Conservation (phyloP, 23 red algal genomes). For the Gracilariopsis chorda region DNA sequence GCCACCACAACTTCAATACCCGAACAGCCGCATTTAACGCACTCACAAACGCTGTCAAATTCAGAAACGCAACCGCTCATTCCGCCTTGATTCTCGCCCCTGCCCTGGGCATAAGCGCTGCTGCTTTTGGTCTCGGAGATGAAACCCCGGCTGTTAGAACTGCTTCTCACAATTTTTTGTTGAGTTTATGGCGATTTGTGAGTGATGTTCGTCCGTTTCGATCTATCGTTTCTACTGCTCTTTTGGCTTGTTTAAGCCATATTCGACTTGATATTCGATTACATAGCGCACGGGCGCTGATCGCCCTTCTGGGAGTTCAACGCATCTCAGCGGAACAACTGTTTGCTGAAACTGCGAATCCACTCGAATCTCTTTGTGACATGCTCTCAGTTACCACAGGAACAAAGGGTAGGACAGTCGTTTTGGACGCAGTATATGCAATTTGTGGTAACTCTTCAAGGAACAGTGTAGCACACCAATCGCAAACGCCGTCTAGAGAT, state of each 20-base stretch:
- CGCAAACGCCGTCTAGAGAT: not conserved
- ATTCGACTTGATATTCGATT: slow-evolving; percentile 18
- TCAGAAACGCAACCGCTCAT: not conserved
- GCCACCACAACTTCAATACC: slow-evolving; percentile 22
- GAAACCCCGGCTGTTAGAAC: not conserved
- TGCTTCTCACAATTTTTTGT: not conserved
- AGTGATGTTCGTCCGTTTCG: slow-evolving; percentile 3
- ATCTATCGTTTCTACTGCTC: not conserved
- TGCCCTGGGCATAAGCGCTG: not conserved
- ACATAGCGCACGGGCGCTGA: not conserved
- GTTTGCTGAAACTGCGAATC: slow-evolving; percentile 7
- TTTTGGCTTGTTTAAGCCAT: slow-evolving; percentile 1
- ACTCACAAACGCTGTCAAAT: not conserved
- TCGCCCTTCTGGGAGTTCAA: not conserved
- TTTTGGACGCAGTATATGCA: not conserved
- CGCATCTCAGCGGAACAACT: not conserved
- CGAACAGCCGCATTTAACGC: slow-evolving; percentile 5
- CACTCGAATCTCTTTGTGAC: not conserved
- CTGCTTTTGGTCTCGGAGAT: not conserved
- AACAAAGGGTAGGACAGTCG: not conserved
- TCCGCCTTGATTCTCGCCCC: not conserved
- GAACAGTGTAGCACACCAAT: not conserved
- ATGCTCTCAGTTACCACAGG: not conserved
- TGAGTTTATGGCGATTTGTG: not conserved
- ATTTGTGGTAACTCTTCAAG: not conserved